Base-by-base conservation (phyloP, 2,329 filamentous ascomycete species). In the Diaporthe helianthi region DNA sequence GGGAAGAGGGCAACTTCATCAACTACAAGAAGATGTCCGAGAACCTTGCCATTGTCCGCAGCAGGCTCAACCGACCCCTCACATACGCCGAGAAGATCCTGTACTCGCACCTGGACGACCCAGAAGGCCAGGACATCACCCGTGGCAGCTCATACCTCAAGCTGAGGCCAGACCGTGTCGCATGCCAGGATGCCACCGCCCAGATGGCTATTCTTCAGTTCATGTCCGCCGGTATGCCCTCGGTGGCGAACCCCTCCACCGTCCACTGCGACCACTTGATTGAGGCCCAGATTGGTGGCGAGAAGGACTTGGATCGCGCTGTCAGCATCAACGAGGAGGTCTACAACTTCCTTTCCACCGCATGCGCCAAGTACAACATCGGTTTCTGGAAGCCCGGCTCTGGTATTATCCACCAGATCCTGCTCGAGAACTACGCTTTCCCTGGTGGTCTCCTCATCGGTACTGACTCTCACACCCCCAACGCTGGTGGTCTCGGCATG, bases 171-270 rank as follows among this genome's bases (percentile, higher is more conserved):
- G 96, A 99, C 81, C 93, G 96, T 83, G 96, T 99, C 78, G 96
- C 96, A 82, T 98, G 96, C 88, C 96, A 99, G 87, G 96, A 99
- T 89, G 96, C 96, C 80, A 98, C 96, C 71, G 96, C 96, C 73
- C 96, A 99, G 88, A 99, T 99, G 96, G 96, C 96, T 74, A 97
- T 99, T 76, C 88, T 99, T 71, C 96, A 99, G 86, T 99, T 99
- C 89, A 99, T 99, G 94, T 97, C 93, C 68, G 95, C 96, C 71
- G 95, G 95, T 81, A 95, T 99, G 93, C 93, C 93, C 74, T 91
- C 92, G 29, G 96, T 98, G 72, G 94, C 94, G 73, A 98, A 97
- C 78, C 96, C 96, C 64, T 90, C 92, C 76, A 98, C 95, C 61
- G 95, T 99, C 73, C 96, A 99, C 89, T 98, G 96, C 81, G 96